phyloP scores from a whole-genome alignment of 257 asterid genomes.

The Gardenia jasminoides region DNA sequence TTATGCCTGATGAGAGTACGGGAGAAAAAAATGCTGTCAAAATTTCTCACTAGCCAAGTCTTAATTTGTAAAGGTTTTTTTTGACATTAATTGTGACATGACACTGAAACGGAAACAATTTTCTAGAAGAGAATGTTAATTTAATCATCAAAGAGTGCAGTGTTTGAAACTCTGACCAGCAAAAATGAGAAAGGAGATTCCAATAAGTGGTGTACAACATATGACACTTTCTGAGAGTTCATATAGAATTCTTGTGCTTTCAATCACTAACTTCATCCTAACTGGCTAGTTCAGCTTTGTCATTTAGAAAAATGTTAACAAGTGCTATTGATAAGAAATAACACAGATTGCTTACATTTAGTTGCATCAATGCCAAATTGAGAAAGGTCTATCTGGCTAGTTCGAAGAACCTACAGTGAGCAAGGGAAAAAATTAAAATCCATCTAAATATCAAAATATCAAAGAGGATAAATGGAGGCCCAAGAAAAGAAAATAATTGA shows the following conservation, averaged over 20 bases:
- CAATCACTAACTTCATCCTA: neutral
- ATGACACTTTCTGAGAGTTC: neutral
- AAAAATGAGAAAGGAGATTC: neutral
- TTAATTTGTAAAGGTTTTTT: neutral
- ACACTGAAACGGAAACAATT: neutral
- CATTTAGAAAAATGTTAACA: neutral
- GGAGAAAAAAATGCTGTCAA: neutral
- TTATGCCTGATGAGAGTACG: neutral
- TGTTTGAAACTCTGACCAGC: neutral
- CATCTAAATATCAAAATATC: neutral
- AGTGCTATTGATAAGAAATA: neutral
- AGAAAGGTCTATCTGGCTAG: constrained; percentile 84
- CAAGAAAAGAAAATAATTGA: neutral
- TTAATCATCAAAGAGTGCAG: neutral
- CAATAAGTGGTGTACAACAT: neutral
- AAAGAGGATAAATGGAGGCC: neutral
- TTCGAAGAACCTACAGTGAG: constrained; percentile 72
- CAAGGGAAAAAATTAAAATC: constrained; percentile 18
- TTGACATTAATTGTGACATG: neutral
- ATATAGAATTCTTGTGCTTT: neutral
- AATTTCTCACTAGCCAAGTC: neutral
- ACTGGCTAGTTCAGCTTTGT: neutral
- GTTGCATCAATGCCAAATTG: constrained; percentile 93
- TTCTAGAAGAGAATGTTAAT: neutral
- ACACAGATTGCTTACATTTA: constrained; percentile 54